Percentiles rank a stretch among this genome's conserved stretches.
Conservation (phyloP, 306 rosid genomes). For the Cucumis melo region DNA sequence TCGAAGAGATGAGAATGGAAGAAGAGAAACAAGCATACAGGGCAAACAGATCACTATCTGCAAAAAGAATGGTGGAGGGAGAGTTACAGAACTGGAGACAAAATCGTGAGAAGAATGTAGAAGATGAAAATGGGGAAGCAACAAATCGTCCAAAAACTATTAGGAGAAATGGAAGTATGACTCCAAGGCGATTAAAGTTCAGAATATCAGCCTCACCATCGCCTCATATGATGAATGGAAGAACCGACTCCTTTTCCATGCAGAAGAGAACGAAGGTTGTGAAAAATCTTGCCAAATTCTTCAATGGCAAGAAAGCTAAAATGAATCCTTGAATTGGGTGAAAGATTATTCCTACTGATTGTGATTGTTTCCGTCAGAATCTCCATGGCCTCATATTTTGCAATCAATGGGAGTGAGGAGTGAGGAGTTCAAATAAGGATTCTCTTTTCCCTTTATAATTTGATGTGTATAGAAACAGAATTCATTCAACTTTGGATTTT, state of each 20-base stretch:
- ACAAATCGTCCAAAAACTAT: slow-evolving; percentile 28
- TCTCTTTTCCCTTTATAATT: background rate
- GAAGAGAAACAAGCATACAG: slow-evolving; percentile 26
- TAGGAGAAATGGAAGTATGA: slow-evolving; percentile 22
- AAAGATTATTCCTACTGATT: background rate
- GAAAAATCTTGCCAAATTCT: slow-evolving; percentile 49
- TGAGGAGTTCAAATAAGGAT: background rate
- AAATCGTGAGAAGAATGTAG: slow-evolving; percentile 30
- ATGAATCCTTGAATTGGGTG: slow-evolving; percentile 3
- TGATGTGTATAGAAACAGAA: background rate
- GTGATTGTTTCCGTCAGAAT: background rate
- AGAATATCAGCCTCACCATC: slow-evolving; percentile 49
- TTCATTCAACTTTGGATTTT: background rate
- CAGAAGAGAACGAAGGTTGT: slow-evolving; percentile 54
- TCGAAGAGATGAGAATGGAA: slow-evolving; percentile 32
- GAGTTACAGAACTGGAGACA: slow-evolving; percentile 25
- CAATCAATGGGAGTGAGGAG: background rate
- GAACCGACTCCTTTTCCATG: slow-evolving; percentile 24
- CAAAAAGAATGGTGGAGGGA: slow-evolving; percentile 26
- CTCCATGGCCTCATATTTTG: background rate
- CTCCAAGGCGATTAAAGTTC: slow-evolving; percentile 18
- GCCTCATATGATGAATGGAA: slow-evolving; percentile 22
- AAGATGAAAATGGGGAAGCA: slow-evolving; percentile 20
- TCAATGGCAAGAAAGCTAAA: slow-evolving; percentile 29
- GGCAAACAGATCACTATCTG: slow-evolving; percentile 22